A percentile compares a stretch with the other conserved stretches of the same genome.
These are phyloP conservation scores for Emericellopsis atlantica DNA, from an alignment of 2,329 filamentous ascomycete genomes.

Conservation along the genomic window DNA sequence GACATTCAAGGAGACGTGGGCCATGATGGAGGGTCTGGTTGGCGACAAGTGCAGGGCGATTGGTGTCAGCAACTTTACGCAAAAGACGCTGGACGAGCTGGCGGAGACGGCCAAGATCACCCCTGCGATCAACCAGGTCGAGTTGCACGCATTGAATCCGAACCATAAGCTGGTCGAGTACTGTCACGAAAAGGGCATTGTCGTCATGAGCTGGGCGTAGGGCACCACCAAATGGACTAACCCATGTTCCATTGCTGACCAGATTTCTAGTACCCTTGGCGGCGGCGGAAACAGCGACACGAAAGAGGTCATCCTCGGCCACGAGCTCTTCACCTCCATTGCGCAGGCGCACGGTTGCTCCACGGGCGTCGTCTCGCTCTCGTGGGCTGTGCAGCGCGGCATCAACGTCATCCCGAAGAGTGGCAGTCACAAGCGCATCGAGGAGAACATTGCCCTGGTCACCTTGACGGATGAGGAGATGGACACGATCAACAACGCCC, in stretches of 20 bases:
- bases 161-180: slow-evolving; percentile 16
- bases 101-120: slow-evolving; percentile 10
- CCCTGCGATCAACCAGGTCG: slow-evolving; percentile 18
- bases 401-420: slow-evolving; percentile 13
- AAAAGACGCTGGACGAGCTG: slow-evolving; percentile 14
- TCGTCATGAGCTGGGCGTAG: slow-evolving; percentile 15
- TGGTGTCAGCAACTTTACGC: slow-evolving; percentile 18
- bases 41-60: slow-evolving; percentile 12
- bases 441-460: slow-evolving; percentile 12
- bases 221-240: neutral
- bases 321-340: slow-evolving; percentile 11
- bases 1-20: slow-evolving; percentile 12
- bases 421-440: slow-evolving; percentile 8
- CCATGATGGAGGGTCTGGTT: slow-evolving; percentile 14
- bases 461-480: slow-evolving; percentile 13
- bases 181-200: slow-evolving; percentile 16
- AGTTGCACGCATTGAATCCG: slow-evolving; percentile 18
- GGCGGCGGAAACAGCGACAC: slow-evolving; percentile 2
- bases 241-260: too few relatives aligned
- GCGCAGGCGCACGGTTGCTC: slow-evolving; percentile 10
- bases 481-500: slow-evolving; percentile 10
- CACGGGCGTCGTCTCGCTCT: slow-evolving; percentile 11
- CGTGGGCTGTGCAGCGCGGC: slow-evolving; percentile 13
- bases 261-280: neutral
- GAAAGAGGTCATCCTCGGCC: slow-evolving; percentile 7